Percentiles rank a stretch among this genome's conserved stretches.
These are phyloP conservation scores for Nothophoma quercina DNA, from an alignment of 2,329 filamentous ascomycete genomes.

Conservation along the genomic window DNA sequence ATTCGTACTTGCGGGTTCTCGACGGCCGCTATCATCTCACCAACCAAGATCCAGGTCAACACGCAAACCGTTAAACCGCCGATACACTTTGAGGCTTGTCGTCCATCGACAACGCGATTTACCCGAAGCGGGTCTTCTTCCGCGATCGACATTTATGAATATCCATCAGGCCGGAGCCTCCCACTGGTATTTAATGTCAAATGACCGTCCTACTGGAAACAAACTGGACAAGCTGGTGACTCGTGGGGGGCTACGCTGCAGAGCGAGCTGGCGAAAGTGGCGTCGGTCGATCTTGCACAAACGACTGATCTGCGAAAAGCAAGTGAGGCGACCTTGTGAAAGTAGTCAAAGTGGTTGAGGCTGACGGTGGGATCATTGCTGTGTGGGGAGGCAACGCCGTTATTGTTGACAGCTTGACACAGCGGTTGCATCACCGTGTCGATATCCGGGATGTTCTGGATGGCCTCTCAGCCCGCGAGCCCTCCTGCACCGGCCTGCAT, in stretches of 20 bases:
- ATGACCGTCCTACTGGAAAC: neutral
- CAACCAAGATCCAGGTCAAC: slow-evolving; percentile 9
- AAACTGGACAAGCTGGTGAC: neutral
- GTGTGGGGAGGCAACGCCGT: slow-evolving; percentile 2
- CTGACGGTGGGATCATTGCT: slow-evolving; percentile 15
- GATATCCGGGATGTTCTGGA: slow-evolving; percentile 10
- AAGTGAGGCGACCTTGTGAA: neutral
- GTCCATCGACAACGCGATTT: neutral
- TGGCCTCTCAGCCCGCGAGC: neutral
- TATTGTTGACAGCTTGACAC: slow-evolving; percentile 17
- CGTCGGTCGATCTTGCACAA: slow-evolving; percentile 1
- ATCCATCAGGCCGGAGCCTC: slow-evolving; percentile 9
- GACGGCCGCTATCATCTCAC: slow-evolving; percentile 10
- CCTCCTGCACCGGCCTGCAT: neutral
- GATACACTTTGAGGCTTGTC: slow-evolving; percentile 16
- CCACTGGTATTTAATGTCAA: slow-evolving; percentile 3
- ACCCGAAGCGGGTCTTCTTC: slow-evolving; percentile 13
- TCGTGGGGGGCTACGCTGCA: neutral
- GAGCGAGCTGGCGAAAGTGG: neutral
- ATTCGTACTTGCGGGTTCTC: slow-evolving; percentile 1
- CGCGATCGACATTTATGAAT: slow-evolving; percentile 16
- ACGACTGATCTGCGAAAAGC: slow-evolving; percentile 1
- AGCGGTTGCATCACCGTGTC: neutral
- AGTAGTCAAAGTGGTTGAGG: neutral
- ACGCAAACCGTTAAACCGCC: slow-evolving; percentile 20